Percentiles rank a stretch among this genome's conserved stretches.
phyloP scores from a whole-genome alignment of 1,139 yeast species.

The Blastobotrys serpentis region DNA sequence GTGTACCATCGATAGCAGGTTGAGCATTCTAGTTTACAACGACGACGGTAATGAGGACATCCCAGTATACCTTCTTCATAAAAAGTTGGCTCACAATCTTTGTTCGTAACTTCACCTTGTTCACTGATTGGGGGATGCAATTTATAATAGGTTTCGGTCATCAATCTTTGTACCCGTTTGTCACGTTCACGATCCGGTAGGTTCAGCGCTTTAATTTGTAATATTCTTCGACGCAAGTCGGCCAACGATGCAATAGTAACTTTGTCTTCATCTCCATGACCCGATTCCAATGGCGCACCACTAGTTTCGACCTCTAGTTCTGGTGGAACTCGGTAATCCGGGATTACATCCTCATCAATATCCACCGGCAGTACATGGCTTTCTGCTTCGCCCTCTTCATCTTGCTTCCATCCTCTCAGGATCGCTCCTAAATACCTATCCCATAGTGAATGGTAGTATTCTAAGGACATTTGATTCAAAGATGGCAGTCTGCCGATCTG shows the following conservation, averaged over 20 bases:
- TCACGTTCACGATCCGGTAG: conserved; percentile 58
- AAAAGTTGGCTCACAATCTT: conserved; percentile 53
- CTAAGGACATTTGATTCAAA: conserved; percentile 20
- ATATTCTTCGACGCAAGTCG: conserved; percentile 45
- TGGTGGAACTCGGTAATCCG: too few relatives aligned
- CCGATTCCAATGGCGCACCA: not conserved
- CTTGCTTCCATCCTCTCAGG: conserved; percentile 47
- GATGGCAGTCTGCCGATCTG: conserved; percentile 32
- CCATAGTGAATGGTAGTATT: conserved; percentile 29
- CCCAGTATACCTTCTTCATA: conserved; percentile 57
- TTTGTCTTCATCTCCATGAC: not conserved
- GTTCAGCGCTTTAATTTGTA: conserved; percentile 56
- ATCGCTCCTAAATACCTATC: conserved; percentile 26
- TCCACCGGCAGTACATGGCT: not conserved
- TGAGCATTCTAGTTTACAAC: conserved; percentile 81
- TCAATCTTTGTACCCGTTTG: conserved; percentile 63
- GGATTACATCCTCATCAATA: too few relatives aligned
- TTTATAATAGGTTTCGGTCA: conserved; percentile 70
- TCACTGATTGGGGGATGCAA: conserved; percentile 29
- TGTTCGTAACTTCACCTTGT: conserved; percentile 42
- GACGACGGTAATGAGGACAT: conserved; percentile 79
- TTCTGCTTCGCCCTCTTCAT: conserved; percentile 50
- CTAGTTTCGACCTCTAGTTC: too few relatives aligned
- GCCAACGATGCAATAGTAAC: conserved; percentile 6
- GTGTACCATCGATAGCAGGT: conserved; percentile 72